Evolutionary conservation across 257 asterid genomes (phyloP), one percentile per base, ranked within the genome.

Genomic region (Dorcoceras hygrometricum): DNA sequence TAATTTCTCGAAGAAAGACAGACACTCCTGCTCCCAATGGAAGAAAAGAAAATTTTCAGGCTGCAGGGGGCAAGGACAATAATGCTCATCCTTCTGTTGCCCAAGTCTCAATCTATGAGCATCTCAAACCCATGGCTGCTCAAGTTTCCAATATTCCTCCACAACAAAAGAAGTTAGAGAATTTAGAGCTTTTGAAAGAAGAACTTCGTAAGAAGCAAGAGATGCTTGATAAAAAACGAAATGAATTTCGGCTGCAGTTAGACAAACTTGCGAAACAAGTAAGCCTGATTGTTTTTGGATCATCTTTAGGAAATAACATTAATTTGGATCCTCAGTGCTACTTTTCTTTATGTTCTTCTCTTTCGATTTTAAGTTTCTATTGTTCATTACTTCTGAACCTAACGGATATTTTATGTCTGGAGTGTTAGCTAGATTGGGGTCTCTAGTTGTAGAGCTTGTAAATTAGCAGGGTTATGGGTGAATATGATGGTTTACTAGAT

Each of bases 191-290:
- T 76, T 75, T 94, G 83, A 94, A 88, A 78, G 97, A 90, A 80
- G 89, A 91, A 76, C 82, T 94, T 67, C 98, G 96, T 66, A 91
- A 87, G 89, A 94, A 94, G 86, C 99, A 79, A 82, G 96, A 89
- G 81, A 82, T 94, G 94, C 98, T 94, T 73, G 98, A 86, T 68
- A 91, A 89, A 79, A 94, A 94, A 80, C 83, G 98, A 62, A 80
- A 77, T 53, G 98, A 87, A 71, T 94, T 94, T 78, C 79, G 78
- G 72, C 89, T 69, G 63, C 86, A 85, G 77, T 75, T 94, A 70
- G 82, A 83, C 73, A 86, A 83, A 78, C 96, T 94, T 65, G 83
- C 81, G 70, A 89, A 94, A 85, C 93, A 94, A 61, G 99, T 94
- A 89, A 82, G 57, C 66, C 62, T 53, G 60, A 57, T 70, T 63